Evolutionary conservation across 2,329 filamentous ascomycete genomes (phyloP).

Genomic region (Scedosporium minutisporum): DNA sequence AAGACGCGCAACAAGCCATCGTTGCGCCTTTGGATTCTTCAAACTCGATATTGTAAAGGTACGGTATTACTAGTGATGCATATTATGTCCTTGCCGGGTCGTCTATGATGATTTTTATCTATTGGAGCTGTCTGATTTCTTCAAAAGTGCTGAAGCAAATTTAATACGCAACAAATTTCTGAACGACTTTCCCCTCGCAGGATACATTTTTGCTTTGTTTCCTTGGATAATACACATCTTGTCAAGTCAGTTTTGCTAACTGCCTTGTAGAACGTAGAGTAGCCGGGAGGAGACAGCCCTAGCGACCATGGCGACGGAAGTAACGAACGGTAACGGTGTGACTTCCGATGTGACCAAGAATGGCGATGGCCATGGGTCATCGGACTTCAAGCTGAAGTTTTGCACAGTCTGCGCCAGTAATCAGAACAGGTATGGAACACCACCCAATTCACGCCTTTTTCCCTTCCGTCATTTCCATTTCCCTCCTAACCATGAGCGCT

Average conservation of each 20-base stretch:
- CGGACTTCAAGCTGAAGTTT: slow-evolving; percentile 83
- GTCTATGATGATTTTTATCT: slow-evolving; percentile 38
- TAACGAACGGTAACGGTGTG: slow-evolving; percentile 13
- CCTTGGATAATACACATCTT: slow-evolving; percentile 8
- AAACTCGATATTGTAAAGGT: not conserved
- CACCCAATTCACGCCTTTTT: not conserved
- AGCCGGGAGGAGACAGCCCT: slow-evolving; percentile 4
- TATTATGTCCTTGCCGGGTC: not conserved
- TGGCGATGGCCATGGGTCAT: slow-evolving; percentile 37
- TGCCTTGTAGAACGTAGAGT: not conserved
- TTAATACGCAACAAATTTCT: slow-evolving; percentile 46
- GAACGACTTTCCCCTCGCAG: slow-evolving; percentile 13
- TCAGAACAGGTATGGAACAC: slow-evolving; percentile 69
- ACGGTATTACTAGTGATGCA: not conserved
- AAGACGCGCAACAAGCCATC: not conserved
- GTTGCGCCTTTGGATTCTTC: not conserved
- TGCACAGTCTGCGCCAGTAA: slow-evolving; percentile 99
- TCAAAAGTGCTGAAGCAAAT: slow-evolving; percentile 48
- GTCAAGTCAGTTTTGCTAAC: slow-evolving; percentile 8
- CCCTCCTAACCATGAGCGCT: slow-evolving; percentile 8
- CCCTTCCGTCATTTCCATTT: slow-evolving; percentile 14
- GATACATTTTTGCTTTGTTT: not conserved
- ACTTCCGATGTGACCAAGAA: slow-evolving; percentile 25
- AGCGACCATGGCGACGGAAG: slow-evolving; percentile 17
- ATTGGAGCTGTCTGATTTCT: slow-evolving; percentile 70